phyloP scores from a whole-genome alignment of 2,329 filamentous ascomycete species.

The Chaetomiaceae sp. region DNA sequence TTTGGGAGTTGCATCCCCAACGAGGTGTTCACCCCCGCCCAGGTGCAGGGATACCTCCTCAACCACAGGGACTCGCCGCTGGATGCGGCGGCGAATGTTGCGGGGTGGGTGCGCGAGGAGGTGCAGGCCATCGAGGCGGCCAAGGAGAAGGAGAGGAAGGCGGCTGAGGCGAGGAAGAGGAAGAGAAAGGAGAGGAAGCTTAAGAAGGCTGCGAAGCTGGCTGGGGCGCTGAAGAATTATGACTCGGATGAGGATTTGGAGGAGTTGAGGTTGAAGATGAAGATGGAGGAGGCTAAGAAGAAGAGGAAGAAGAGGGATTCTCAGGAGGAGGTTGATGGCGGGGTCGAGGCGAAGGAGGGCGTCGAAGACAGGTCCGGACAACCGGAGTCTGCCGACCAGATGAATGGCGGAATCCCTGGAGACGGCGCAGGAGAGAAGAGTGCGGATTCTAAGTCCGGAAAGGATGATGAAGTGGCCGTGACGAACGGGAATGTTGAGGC shows the following conservation, averaged over 20 bases:
- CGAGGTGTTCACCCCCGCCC: slow-evolving; percentile 44
- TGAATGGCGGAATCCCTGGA: no score
- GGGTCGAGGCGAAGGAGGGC: neutral
- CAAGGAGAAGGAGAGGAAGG: slow-evolving; percentile 24
- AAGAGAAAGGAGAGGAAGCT: slow-evolving; percentile 15
- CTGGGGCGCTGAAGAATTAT: slow-evolving; percentile 11
- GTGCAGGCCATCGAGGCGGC: slow-evolving; percentile 27
- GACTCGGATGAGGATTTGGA: slow-evolving; percentile 15
- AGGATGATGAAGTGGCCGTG: no score
- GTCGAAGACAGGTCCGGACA: neutral
- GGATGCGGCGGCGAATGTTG: slow-evolving; percentile 34
- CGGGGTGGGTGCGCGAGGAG: slow-evolving; percentile 36
- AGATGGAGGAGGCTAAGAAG: slow-evolving; percentile 5
- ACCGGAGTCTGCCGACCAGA: no score
- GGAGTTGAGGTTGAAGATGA: slow-evolving; percentile 7
- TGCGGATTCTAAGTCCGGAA: no score
- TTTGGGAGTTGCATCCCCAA: slow-evolving; percentile 52
- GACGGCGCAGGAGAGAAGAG: no score
- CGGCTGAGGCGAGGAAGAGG: slow-evolving; percentile 23
- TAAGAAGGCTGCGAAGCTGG: slow-evolving; percentile 6
- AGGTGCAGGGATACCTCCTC: slow-evolving; percentile 47
- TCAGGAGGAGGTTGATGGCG: neutral
- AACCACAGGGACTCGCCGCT: slow-evolving; percentile 38
- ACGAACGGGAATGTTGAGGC: neutral
- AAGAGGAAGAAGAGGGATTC: neutral